Conservation (phyloP, 768 basidiomycete genomes). For the Hydnum rufescens region DNA sequence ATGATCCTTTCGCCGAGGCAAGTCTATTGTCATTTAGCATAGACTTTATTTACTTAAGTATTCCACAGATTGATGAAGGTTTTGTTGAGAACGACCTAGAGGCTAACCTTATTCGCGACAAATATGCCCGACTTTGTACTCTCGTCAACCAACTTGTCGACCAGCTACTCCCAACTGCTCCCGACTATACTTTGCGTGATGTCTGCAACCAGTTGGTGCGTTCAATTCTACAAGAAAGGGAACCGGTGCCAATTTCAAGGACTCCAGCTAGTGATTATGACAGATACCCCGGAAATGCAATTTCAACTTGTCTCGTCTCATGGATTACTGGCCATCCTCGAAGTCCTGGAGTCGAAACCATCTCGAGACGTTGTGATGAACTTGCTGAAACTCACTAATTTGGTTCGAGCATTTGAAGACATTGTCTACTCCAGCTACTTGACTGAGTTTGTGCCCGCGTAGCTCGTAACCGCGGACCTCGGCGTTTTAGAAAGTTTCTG, state of each 20-base stretch:
- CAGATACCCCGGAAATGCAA: conserved; percentile 70
- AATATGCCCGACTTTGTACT: conserved; percentile 69
- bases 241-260: too few relatives aligned
- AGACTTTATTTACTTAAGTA: not conserved
- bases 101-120: conserved; percentile 81
- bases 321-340: conserved; percentile 86
- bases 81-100: conserved; percentile 85
- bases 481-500: conserved; percentile 90
- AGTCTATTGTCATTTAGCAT: not conserved
- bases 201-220: conserved; percentile 76
- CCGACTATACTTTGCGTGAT: conserved; percentile 64
- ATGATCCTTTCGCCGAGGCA: conserved; percentile 96
- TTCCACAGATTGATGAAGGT: conserved; percentile 66
- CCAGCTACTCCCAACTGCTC: conserved; percentile 58
- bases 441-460: not conserved
- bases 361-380: conserved; percentile 74
- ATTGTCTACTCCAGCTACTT: conserved; percentile 12
- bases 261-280: conserved; percentile 47
- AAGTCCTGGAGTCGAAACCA: conserved; percentile 75
- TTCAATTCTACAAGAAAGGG: conserved; percentile 1
- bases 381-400: conserved; percentile 72
- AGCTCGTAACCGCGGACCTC: conserved; percentile 43
- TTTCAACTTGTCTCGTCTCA: conserved; percentile 77
- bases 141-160: conserved; percentile 74
- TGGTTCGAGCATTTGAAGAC: too few relatives aligned